Evolutionary conservation across 108 stramenopile species (phyloP).

Genomic region (Schizochytrium sp.): DNA sequence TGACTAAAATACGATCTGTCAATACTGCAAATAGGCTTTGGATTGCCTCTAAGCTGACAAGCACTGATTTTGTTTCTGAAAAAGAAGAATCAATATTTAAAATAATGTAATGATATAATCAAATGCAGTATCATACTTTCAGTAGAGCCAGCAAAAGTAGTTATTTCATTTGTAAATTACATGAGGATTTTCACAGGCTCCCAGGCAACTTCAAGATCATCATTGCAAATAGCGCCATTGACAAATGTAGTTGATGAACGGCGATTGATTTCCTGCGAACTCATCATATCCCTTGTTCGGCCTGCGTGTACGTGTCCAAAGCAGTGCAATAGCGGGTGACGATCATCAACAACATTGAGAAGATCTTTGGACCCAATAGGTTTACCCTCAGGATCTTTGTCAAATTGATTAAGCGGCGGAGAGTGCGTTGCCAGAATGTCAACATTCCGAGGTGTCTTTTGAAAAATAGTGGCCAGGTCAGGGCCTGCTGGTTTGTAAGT

Average conservation of each 20-base stretch:
- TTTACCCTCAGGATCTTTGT: neutral
- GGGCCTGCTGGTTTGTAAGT: constrained; percentile 24
- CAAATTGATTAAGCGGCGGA: constrained; percentile 5
- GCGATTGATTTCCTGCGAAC: neutral
- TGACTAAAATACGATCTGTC: too few relatives aligned
- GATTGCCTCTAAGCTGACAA: too few relatives aligned
- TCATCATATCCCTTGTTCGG: constrained; percentile 25
- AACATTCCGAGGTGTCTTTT: neutral
- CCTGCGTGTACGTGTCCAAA: constrained; percentile 58
- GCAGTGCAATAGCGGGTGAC: neutral
- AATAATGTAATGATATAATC: neutral
- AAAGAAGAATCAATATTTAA: neutral
- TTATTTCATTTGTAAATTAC: neutral
- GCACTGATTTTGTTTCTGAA: too few relatives aligned
- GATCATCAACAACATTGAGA: neutral
- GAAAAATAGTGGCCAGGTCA: neutral
- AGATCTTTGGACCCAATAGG: constrained; percentile 27
- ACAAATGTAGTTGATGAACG: neutral
- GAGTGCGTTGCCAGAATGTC: constrained; percentile 56
- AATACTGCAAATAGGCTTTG: too few relatives aligned
- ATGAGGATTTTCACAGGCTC: constrained; percentile 23
- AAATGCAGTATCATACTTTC: neutral
- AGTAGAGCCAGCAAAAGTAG: neutral
- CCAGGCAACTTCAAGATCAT: constrained; percentile 45
- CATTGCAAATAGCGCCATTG: constrained; percentile 52